Evolutionary conservation across 331 rosid genomes (phyloP).

Genomic region (Rhamnella rubrinervis): DNA sequence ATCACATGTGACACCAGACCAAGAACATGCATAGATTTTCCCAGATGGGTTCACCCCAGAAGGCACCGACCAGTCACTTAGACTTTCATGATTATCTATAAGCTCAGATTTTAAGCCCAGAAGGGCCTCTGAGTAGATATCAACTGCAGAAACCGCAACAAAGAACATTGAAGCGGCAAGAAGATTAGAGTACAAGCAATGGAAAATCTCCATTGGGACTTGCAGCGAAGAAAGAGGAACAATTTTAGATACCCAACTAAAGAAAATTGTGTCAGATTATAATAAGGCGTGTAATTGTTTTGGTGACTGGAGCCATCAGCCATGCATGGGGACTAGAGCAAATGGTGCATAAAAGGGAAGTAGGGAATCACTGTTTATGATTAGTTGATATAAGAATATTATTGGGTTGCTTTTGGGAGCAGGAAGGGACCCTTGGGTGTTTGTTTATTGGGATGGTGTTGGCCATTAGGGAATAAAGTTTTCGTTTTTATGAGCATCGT

Average conservation of each 20-base stretch:
- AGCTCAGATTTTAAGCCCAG: constrained; percentile 73
- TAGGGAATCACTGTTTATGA: constrained; percentile 43
- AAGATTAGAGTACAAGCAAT: constrained; percentile 38
- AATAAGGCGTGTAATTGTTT: constrained; percentile 30
- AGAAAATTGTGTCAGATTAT: constrained; percentile 46
- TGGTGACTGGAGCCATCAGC: constrained; percentile 24
- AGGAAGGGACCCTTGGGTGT: constrained; percentile 56
- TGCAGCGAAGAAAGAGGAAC: constrained; percentile 42
- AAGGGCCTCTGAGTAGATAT: constrained; percentile 73
- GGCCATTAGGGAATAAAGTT: constrained; percentile 71
- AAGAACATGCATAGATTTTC: constrained; percentile 65
- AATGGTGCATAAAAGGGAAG: constrained; percentile 35
- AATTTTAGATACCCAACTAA: constrained; percentile 36
- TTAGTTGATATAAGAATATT: constrained; percentile 47
- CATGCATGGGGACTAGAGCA: constrained; percentile 86
- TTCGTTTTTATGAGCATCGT: constrained; percentile 42
- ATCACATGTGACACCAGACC: constrained; percentile 80
- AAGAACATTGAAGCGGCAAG: constrained; percentile 39
- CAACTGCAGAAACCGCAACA: constrained; percentile 44
- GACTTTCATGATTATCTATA: constrained; percentile 42
- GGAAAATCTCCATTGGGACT: constrained; percentile 79
- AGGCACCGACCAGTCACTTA: constrained; percentile 61
- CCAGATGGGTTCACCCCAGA: constrained; percentile 38
- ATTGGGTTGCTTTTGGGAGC: constrained; percentile 49
- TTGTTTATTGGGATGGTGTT: constrained; percentile 63